Percentiles rank a stretch among this genome's conserved stretches.
Evolutionary conservation across 257 asterid species (phyloP).

Genomic region (Solanum phureja): DNA sequence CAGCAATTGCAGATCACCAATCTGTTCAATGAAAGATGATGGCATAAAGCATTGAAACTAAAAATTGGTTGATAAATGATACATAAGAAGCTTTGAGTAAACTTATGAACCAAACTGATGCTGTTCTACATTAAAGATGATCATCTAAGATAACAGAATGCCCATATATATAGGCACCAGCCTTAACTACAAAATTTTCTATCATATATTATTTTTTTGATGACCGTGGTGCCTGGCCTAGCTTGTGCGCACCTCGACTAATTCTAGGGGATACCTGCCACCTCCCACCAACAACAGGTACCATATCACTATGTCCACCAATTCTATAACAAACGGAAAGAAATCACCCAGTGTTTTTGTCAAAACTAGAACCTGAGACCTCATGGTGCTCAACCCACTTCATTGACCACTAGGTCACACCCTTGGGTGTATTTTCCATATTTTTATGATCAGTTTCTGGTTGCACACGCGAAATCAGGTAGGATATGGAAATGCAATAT

Average conservation of each 20-base stretch:
- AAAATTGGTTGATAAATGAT: neutral
- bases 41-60: neutral
- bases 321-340: neutral
- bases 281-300: neutral
- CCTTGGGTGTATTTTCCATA: neutral
- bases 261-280: neutral
- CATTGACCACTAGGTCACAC: neutral
- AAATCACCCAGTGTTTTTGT: neutral
- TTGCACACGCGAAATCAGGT: neutral
- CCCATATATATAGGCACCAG: neutral
- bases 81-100: neutral
- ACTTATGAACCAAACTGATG: neutral
- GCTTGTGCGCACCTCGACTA: neutral
- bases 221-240: neutral
- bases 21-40: constrained; percentile 33
- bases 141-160: neutral
- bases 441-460: neutral
- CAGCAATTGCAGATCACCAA: constrained; percentile 72
- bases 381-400: neutral
- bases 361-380: neutral
- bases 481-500: neutral
- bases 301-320: neutral
- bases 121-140: neutral
- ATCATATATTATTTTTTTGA: neutral
- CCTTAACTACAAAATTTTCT: neutral